Evolutionary conservation across 2,329 filamentous ascomycete genomes (phyloP).

Genomic region (Xylaria sp.): DNA sequence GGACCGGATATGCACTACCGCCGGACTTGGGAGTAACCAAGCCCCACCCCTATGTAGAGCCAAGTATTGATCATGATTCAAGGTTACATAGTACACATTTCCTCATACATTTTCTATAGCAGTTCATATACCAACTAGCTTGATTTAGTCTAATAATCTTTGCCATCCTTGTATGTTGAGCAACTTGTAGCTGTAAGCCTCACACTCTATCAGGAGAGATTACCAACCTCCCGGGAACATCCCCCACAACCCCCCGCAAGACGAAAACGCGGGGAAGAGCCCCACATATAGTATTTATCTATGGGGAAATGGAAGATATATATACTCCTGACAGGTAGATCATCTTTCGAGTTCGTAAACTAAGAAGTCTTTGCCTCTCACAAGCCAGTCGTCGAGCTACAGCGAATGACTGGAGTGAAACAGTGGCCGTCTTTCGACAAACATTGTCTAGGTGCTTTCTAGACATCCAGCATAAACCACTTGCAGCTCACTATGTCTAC

Average conservation of each 20-base stretch:
- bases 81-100: not conserved
- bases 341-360: not conserved
- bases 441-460: not conserved
- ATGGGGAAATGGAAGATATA: not conserved
- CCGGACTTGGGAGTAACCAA: not conserved
- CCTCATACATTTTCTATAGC: not conserved
- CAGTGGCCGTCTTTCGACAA: not conserved
- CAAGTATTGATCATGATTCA: not conserved
- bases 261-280: constrained; percentile 3
- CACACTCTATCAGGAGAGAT: not conserved
- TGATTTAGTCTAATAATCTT: not conserved
- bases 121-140: not conserved
- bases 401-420: not conserved
- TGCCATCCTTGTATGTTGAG: not conserved
- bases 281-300: not conserved
- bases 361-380: not conserved
- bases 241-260: constrained; percentile 2
- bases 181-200: not conserved
- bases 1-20: not conserved
- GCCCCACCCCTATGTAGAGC: not conserved
- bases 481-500: not conserved
- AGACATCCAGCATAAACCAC: not conserved
- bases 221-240: not conserved
- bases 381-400: not conserved
- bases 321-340: not conserved